Evolutionary conservation across 2,329 filamentous ascomycete genomes (phyloP).

Genomic region (Pyricularia grisea): DNA sequence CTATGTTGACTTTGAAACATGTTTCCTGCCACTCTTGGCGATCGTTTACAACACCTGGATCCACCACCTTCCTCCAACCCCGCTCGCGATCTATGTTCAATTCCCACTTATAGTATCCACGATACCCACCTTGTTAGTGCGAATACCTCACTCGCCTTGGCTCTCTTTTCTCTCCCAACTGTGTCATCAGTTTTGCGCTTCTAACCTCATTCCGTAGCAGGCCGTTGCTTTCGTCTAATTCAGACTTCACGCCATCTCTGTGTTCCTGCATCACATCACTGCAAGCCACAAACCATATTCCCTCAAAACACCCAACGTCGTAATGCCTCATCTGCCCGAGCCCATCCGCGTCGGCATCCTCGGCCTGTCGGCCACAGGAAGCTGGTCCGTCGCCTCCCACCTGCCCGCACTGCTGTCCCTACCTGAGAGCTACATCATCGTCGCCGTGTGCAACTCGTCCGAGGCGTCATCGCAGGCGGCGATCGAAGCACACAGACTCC

Average conservation of each 20-base stretch:
- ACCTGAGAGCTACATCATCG: conserved; percentile 34
- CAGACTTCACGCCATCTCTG: background rate
- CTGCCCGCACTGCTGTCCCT: conserved; percentile 48
- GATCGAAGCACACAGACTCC: conserved; percentile 26
- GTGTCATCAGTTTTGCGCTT: background rate
- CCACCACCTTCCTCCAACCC: background rate
- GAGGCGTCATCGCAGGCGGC: conserved; percentile 34
- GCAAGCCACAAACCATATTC: background rate
- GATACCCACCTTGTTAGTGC: background rate
- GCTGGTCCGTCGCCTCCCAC: conserved; percentile 29
- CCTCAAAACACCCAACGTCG: background rate
- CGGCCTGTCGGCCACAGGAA: conserved; percentile 9
- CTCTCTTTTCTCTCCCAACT: background rate
- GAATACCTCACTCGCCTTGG: background rate
- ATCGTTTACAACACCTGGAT: background rate
- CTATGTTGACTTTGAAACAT: background rate
- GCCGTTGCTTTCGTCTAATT: background rate
- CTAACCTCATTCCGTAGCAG: background rate
- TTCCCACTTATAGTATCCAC: background rate
- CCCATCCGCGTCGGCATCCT: conserved; percentile 9
- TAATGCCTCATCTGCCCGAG: background rate
- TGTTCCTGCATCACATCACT: background rate
- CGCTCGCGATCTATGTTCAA: background rate
- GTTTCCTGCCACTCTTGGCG: background rate
- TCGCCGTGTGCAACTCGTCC: conserved; percentile 42